Evolutionary conservation across 2,329 filamentous ascomycete genomes (phyloP).

Genomic region (Penicillium rolfsii): DNA sequence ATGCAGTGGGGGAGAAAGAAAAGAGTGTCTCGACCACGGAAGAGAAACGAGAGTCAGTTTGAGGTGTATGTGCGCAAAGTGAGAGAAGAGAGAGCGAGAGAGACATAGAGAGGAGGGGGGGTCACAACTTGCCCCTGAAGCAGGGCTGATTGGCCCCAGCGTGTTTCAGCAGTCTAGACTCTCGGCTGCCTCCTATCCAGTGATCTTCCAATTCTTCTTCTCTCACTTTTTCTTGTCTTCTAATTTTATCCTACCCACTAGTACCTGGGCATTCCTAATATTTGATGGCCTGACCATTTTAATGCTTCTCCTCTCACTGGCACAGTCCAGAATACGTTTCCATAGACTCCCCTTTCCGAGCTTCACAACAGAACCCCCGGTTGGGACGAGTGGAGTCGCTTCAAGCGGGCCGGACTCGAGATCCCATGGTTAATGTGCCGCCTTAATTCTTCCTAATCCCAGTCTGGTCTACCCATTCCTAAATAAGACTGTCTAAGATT

Average conservation of each 20-base stretch:
- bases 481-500: background rate
- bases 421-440: slow-evolving; percentile 6
- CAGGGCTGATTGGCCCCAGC: slow-evolving; percentile 23
- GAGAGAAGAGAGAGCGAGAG: slow-evolving; percentile 3
- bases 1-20: background rate
- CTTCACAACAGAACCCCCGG: background rate
- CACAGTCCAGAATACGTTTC: background rate
- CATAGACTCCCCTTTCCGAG: background rate
- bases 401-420: slow-evolving; percentile 10
- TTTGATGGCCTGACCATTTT: background rate
- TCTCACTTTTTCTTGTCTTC: background rate
- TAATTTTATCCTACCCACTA: background rate
- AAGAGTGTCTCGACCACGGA: slow-evolving; percentile 18
- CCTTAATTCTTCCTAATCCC: background rate
- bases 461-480: background rate
- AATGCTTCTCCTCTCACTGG: background rate
- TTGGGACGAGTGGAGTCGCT: slow-evolving; percentile 4
- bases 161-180: slow-evolving; percentile 30
- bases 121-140: slow-evolving; percentile 21
- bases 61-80: background rate
- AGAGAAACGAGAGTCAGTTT: slow-evolving; percentile 3
- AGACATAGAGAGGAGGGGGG: background rate
- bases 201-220: background rate
- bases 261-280: background rate
- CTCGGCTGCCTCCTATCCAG: background rate